Evolutionary conservation across 306 rosid genomes (phyloP).

Genomic region (Vicia villosa): DNA sequence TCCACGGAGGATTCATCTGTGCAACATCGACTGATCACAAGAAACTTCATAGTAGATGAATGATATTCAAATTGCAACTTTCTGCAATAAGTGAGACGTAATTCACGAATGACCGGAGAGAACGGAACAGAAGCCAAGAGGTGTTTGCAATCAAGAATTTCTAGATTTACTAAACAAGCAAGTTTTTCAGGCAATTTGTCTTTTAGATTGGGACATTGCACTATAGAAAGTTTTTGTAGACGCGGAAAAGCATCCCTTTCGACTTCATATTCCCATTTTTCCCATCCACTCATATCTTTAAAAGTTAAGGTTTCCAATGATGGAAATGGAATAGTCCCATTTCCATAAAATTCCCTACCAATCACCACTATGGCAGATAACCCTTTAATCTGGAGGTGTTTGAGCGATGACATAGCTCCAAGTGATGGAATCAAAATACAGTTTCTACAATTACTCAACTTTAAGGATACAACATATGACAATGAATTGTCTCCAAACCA

Average conservation of each 20-base stretch:
- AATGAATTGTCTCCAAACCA: slow-evolving; percentile 38
- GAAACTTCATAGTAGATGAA: background rate
- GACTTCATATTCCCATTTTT: slow-evolving; percentile 15
- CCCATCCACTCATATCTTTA: background rate
- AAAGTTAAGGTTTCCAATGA: background rate
- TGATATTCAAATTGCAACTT: background rate
- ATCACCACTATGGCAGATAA: background rate
- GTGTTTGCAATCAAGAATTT: background rate
- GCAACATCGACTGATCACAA: background rate
- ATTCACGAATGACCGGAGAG: background rate
- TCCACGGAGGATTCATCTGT: background rate
- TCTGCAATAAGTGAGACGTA: background rate
- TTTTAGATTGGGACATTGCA: background rate
- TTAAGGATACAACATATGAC: slow-evolving; percentile 4
- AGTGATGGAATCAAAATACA: slow-evolving; percentile 26
- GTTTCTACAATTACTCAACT: background rate
- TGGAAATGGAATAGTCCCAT: background rate
- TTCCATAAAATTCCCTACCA: slow-evolving; percentile 15
- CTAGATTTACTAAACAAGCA: background rate
- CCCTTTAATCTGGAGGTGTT: rapidly evolving
- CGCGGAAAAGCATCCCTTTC: background rate
- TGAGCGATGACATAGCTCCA: slow-evolving; percentile 21
- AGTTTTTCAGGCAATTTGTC: background rate
- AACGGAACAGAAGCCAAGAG: background rate
- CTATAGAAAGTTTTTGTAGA: background rate